phyloP scores from a whole-genome alignment of 2,329 filamentous ascomycete genomes.

The Tolypocladium nubicola region DNA sequence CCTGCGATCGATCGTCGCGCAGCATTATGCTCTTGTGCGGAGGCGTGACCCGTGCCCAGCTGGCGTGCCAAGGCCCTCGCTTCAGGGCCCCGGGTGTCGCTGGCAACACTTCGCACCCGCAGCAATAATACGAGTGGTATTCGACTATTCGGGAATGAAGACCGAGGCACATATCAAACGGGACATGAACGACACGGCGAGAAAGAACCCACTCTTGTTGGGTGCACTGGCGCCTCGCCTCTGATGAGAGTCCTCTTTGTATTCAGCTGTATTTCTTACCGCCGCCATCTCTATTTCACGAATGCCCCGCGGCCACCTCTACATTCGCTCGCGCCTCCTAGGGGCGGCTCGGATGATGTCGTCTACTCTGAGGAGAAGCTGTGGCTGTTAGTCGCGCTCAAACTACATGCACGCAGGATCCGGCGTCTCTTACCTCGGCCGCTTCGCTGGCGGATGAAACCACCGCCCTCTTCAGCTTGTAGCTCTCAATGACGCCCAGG shows the following conservation, averaged over 20 bases:
- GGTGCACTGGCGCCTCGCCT: neutral
- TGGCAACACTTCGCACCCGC: neutral
- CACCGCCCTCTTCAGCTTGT: constrained; percentile 97
- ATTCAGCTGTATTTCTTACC: neutral
- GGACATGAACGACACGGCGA: neutral
- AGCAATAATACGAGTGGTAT: too few relatives aligned
- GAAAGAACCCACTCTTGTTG: neutral
- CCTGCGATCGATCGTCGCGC: neutral
- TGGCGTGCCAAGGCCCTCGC: neutral
- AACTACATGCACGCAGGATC: neutral
- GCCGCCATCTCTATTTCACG: neutral
- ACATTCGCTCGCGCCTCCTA: constrained; percentile 37
- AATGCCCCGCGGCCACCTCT: constrained; percentile 4
- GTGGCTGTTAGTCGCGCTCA: constrained; percentile 2
- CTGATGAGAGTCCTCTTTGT: neutral
- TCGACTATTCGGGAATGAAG: neutral
- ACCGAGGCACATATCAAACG: neutral
- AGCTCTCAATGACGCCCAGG: constrained; percentile 89
- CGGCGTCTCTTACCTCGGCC: constrained; percentile 61
- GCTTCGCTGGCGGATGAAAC: constrained; percentile 94
- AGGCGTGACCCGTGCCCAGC: neutral
- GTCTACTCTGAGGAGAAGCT: constrained; percentile 88
- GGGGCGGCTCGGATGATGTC: constrained; percentile 96
- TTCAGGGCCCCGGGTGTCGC: neutral
- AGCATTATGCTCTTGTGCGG: neutral